Base-by-base conservation (phyloP, 805 yeast genomes). In the Sugiyamaella smithiae region DNA sequence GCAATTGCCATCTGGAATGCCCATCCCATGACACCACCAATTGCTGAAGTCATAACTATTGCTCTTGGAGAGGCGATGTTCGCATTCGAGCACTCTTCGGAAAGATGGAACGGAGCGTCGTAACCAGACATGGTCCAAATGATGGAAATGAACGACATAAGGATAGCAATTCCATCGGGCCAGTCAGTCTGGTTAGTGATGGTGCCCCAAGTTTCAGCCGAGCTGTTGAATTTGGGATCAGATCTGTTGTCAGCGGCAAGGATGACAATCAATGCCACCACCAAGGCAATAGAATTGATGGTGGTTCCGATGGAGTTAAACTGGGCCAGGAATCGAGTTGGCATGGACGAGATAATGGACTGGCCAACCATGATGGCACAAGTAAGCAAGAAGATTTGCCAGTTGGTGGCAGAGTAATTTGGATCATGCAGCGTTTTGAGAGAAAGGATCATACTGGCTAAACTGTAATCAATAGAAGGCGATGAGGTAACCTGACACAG, bases 31-130 rank as follows among this genome's bases (percentile, higher is more conserved):
- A 69, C 28, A 40, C 84, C 84, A 42, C 85, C 83, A 41, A 73
- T 65, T 9, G 72, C 58, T 6, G 82, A 71, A 14, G 85, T 80
- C 64, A 80, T 64, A 17, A 80, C 78, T 56, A 82, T 82, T 24
- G 86, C 85, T 51, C 74, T 72, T n/a, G 88, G 88, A 7, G 83
- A 80, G 4, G 85, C 85, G 11, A 70, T 65, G 29, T 77, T 68
- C 5, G 87, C 85, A 60, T 82, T 81, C 44, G 81, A 67, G 56
- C 84, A 78, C 59, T 84, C 89, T 66, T 83, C 90, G n/a, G 85
- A 74, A 52, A 84, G 68, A 59, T 84, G 88, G 69, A 82, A 84
- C 0, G 88, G 85, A 19, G 85, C 79, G 61, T 84, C 88, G 60
- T 81, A 84, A 20, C 88, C 88, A 40, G 84, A 75, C 87, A 84